Evolutionary conservation across 371 early-diverging fungal genomes (phyloP).

Genomic region (Lichtheimia corymbifera): DNA sequence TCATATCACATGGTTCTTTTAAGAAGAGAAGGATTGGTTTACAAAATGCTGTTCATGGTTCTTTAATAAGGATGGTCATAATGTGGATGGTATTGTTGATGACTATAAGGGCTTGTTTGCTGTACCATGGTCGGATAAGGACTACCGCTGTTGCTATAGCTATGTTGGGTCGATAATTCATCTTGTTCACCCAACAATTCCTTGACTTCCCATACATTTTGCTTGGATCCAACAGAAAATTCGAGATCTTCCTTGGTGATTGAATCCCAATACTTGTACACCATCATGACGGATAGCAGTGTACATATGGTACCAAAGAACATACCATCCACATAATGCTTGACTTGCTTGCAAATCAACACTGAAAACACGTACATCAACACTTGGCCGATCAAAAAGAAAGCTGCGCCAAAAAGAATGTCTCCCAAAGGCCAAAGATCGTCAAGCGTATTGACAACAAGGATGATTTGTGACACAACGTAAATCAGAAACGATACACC

Average conservation of each 20-base stretch:
- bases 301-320: constrained; percentile 89
- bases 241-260: constrained; percentile 96
- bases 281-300: constrained; percentile 94
- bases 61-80: constrained; percentile 1
- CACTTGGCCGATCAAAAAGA: constrained; percentile 81
- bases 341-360: constrained; percentile 75
- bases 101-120: background rate
- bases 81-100: constrained; percentile 1
- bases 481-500: constrained; percentile 77
- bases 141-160: constrained; percentile 6
- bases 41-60: background rate
- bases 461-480: constrained; percentile 79
- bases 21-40: background rate
- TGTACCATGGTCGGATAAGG: background rate
- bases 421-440: constrained; percentile 93
- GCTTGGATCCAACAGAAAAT: constrained; percentile 87
- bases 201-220: constrained; percentile 88
- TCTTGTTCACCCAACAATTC: constrained; percentile 59
- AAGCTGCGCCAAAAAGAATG: constrained; percentile 79
- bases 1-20: background rate
- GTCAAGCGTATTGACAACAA: constrained; percentile 87
- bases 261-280: constrained; percentile 96
- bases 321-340: constrained; percentile 94
- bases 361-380: constrained; percentile 70
- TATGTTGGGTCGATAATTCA: constrained; percentile 21